Base-by-base conservation (phyloP, 73 alveolate species). In the Paramecium sonneborni region DNA sequence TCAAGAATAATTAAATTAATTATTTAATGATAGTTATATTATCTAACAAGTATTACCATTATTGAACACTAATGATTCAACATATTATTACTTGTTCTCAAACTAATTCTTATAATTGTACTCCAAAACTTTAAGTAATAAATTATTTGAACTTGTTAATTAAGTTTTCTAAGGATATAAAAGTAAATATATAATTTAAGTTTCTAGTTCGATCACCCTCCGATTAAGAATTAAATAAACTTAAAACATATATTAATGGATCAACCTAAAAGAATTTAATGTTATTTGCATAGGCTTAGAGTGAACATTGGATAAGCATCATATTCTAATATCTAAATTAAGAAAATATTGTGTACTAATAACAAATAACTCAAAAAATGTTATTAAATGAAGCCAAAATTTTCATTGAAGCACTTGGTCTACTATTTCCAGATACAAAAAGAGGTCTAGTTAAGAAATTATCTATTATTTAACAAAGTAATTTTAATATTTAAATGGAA, bases 351-450 rank as follows among this genome's bases (percentile, higher is more conserved):
- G 39, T 35, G 15, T 74, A 74, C 35, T 11, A 74, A 10, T n/a
- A 74, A 20, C 26, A 74, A 1, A 74, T 74, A 11, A 32, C 87
- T 5, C 20, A 74, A 74, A 74, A 74, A 15, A 24, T 30, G 23
- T 30, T 74, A 21, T 35, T 74, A 20, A 57, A 58, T 35, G 85
- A 86, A 8, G 87, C 67, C 1, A 62, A 76, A 52, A 46, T 30
- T 41, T 62, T 86, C 30, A 52, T 86, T 37, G 58, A 62, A 7
- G 93, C 84, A n/a, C 20, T 86, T 3, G 86, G 67, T 12, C 39
- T 86, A 1, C 30, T 86, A 15, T 86, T 86, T 76, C 88, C 93
- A 24, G 93, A 86, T 86, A 46, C 93, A 3, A 86, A 86, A 58
- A 86, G 93, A 62, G 93, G 93, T 12, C 41, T 86, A 6, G 46